These are phyloP conservation scores for Coniochaeta sp. DNA, from an alignment of 2,329 filamentous ascomycete genomes.

Conservation along the genomic window DNA sequence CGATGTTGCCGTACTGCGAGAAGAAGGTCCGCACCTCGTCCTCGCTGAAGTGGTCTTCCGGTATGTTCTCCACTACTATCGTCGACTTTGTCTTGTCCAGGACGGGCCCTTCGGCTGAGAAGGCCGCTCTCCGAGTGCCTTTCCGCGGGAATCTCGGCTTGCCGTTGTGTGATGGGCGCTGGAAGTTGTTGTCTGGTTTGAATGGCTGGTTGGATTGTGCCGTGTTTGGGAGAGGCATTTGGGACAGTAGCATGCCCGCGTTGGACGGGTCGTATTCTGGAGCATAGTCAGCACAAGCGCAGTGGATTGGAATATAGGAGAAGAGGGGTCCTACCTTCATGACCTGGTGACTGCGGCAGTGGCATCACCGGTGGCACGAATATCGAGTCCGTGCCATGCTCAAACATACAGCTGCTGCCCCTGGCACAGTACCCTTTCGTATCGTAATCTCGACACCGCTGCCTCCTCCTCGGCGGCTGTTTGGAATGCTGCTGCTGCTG, in stretches of 20 bases:
- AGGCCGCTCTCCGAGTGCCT: constrained; percentile 36
- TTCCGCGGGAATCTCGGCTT: not conserved
- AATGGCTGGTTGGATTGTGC: not conserved
- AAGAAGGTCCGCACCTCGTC: constrained; percentile 62
- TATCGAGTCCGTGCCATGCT: constrained; percentile 53
- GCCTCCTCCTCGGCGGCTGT: constrained; percentile 25
- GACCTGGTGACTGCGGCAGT: constrained; percentile 17
- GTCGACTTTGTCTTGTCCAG: constrained; percentile 56
- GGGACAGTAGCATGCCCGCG: not conserved
- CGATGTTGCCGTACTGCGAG: constrained; percentile 59
- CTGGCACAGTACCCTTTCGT: constrained; percentile 64
- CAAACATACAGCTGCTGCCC: constrained; percentile 59
- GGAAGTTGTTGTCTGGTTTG: constrained; percentile 1
- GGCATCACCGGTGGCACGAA: constrained; percentile 22
- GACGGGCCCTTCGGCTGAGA: constrained; percentile 58
- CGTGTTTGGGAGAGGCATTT: constrained; percentile 25
- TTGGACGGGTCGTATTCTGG: constrained; percentile 52
- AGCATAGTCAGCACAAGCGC: constrained; percentile 2
- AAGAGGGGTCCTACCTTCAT: constrained; percentile 21
- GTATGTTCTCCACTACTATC: constrained; percentile 72
- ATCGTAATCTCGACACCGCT: constrained; percentile 63
- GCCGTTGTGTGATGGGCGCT: not conserved
- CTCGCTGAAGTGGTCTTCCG: constrained; percentile 61
- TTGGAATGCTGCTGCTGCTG: constrained; percentile 8
- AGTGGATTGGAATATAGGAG: no score